These are phyloP conservation scores for Paecilomyces variotii DNA, from an alignment of 2,329 filamentous ascomycete genomes.

Conservation along the genomic window DNA sequence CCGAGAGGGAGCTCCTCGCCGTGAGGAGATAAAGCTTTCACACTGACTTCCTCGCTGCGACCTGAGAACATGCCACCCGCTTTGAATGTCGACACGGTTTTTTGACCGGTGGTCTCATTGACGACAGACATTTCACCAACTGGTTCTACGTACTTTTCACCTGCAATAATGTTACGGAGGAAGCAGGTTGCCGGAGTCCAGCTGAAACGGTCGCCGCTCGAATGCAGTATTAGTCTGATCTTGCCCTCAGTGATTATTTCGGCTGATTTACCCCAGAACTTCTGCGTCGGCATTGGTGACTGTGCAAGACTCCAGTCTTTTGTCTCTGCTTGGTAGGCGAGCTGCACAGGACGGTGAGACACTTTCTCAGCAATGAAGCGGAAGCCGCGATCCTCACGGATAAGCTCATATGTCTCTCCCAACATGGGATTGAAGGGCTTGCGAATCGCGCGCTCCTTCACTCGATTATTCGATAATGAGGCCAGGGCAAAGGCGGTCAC, in stretches of 20 bases:
- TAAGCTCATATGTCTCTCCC: slow-evolving; percentile 88
- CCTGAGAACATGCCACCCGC: slow-evolving; percentile 96
- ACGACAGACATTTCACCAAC: slow-evolving; percentile 80
- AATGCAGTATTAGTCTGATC: slow-evolving; percentile 67
- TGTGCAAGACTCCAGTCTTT: slow-evolving; percentile 80
- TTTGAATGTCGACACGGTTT: slow-evolving; percentile 84
- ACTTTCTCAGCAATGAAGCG: slow-evolving; percentile 94
- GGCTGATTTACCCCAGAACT: slow-evolving; percentile 97
- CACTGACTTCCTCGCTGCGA: slow-evolving; percentile 77
- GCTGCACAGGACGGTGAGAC: slow-evolving; percentile 79
- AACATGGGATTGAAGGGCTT: slow-evolving; percentile 98
- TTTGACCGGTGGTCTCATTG: slow-evolving; percentile 76
- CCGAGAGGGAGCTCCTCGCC: slow-evolving; percentile 60
- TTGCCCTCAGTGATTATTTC: slow-evolving; percentile 91
- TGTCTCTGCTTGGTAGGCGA: slow-evolving; percentile 89
- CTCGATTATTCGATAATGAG: slow-evolving; percentile 69
- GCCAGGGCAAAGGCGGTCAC: slow-evolving; percentile 88
- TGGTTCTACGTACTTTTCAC: slow-evolving; percentile 96
- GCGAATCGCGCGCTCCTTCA: slow-evolving; percentile 83
- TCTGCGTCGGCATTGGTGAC: slow-evolving; percentile 80
- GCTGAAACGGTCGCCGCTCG: slow-evolving; percentile 71
- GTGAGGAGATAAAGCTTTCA: slow-evolving; percentile 61
- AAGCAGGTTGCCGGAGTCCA: slow-evolving; percentile 87
- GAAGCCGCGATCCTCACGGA: slow-evolving; percentile 80
- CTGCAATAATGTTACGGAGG: slow-evolving; percentile 90